Evolutionary conservation across 73 alveolate species (phyloP).

Genomic region (Paramecium biaurelia): DNA sequence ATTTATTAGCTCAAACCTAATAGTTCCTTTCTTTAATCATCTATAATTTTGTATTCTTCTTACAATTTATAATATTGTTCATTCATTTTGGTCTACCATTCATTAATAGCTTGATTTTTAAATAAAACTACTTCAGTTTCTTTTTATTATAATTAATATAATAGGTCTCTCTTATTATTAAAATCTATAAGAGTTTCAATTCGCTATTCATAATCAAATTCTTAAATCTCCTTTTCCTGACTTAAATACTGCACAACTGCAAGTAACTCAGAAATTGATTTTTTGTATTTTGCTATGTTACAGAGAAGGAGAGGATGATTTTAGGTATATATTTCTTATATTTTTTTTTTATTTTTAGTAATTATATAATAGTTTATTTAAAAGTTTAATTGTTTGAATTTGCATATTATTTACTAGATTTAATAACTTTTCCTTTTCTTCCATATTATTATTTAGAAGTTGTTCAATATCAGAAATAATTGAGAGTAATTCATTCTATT

Average conservation of each 20-base stretch:
- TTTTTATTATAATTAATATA: not conserved
- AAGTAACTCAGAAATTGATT: not conserved
- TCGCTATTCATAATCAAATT: not conserved
- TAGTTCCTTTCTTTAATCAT: not conserved
- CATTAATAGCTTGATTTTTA: not conserved
- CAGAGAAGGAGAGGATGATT: no score
- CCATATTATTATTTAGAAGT: not conserved
- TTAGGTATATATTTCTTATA: no score
- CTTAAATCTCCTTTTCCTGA: not conserved
- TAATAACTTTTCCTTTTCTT: not conserved
- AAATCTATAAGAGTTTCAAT: not conserved
- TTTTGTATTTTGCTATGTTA: not conserved
- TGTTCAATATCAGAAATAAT: not conserved
- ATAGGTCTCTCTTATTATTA: not conserved
- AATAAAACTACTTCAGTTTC: not conserved
- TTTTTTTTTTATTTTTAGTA: no score
- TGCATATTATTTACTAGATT: not conserved
- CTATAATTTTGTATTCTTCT: not conserved
- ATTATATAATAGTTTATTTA: no score
- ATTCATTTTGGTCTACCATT: not conserved
- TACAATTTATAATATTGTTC: not conserved
- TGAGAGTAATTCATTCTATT: not conserved
- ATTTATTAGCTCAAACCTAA: not conserved
- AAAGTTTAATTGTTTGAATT: no score
- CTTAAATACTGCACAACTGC: not conserved